Percentiles rank a stretch among this genome's conserved stretches.
phyloP scores from a whole-genome alignment of 805 yeast genomes.

The Saccharomyces kudriavzevii region DNA sequence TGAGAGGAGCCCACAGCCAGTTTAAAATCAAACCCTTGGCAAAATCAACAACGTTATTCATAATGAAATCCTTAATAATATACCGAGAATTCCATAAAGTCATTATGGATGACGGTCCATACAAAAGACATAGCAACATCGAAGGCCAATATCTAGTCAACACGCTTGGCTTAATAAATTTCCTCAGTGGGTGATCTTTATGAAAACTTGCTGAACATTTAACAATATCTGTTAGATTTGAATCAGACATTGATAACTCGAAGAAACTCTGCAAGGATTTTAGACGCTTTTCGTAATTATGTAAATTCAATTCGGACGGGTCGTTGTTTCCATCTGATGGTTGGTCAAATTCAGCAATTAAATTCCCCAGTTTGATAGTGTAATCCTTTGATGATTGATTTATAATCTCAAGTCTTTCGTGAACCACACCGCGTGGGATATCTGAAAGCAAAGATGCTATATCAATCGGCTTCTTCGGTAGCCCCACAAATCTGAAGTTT shows the following conservation, averaged over 20 bases:
- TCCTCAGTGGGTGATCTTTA: conserved; percentile 1
- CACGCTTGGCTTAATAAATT: conserved; percentile 32
- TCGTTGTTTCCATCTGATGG: neutral
- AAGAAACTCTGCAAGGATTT: conserved; percentile 6
- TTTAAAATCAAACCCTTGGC: conserved; percentile 58
- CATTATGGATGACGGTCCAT: conserved; percentile 46
- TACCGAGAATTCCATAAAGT: conserved; percentile 43
- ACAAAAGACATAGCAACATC: conserved; percentile 33
- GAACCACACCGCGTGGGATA: conserved; percentile 2
- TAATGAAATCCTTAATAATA: conserved; percentile 48
- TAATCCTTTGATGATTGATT: conserved; percentile 2
- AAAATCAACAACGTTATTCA: conserved; percentile 55
- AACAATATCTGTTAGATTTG: conserved; percentile 5
- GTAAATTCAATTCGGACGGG: neutral
- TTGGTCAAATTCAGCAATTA: conserved; percentile 12
- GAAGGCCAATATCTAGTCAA: conserved; percentile 62
- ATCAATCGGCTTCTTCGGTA: conserved; percentile 12
- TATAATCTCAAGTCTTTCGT: conserved; percentile 3
- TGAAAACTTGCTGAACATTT: conserved; percentile 5
- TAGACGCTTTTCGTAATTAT: neutral
- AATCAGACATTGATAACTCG: conserved; percentile 1
- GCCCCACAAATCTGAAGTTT: conserved; percentile 13
- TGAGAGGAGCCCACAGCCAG: conserved; percentile 76
- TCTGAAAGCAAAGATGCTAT: conserved; percentile 6
- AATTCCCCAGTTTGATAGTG: conserved; percentile 15